Evolutionary conservation across 2,329 filamentous ascomycete species (phyloP), one percentile per base, ranked within the genome.

Genomic region (Aurifilum marmelostoma): DNA sequence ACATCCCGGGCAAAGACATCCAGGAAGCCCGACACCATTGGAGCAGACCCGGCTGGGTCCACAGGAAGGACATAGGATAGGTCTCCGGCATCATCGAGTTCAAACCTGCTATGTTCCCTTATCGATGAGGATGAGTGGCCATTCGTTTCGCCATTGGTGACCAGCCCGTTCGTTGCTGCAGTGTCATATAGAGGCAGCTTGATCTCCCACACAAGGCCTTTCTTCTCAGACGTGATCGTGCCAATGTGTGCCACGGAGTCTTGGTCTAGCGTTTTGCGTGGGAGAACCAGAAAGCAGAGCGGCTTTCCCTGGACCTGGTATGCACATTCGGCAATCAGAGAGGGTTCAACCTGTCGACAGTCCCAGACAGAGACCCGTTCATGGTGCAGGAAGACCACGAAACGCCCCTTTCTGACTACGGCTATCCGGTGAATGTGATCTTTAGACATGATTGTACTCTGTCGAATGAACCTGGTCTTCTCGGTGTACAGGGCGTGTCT

Each of bases 1-100:
- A 97, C 89, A 76, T 97, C 94, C 52, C 91, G 89, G 14, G 93
- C 92, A 77, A 97, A 97, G 0, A 92, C 88, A 77, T 97, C 94
- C 41, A 97, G 85, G 72, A 94, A 97, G 0, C 91, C 92, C 4
- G 92, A 92, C 14, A 89, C 87, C 3, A 90, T 84, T 1, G 90
- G 87, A 52, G 87, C 83, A 14, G 91, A 89, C 1, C 94, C 94
- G 1, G 93, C 94, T 64, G 94, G 93, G 75, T 97, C 94, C 61
- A 97, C 93, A 0, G 94, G 92, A 12, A 97, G 82, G 24, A 97
- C 84, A 72, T 89, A 89, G 18, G 87, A 84, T 59, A 91, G 77
- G 63, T 87, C 84, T n/a, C 88, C 84, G 0, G 82, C 80, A 24
- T 83, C 83, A 0, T 88, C 85, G 2, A 97, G 82, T 66, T 89